Base-by-base conservation (phyloP, 2,329 filamentous ascomycete genomes). In the Botryosphaeria dothidea region DNA sequence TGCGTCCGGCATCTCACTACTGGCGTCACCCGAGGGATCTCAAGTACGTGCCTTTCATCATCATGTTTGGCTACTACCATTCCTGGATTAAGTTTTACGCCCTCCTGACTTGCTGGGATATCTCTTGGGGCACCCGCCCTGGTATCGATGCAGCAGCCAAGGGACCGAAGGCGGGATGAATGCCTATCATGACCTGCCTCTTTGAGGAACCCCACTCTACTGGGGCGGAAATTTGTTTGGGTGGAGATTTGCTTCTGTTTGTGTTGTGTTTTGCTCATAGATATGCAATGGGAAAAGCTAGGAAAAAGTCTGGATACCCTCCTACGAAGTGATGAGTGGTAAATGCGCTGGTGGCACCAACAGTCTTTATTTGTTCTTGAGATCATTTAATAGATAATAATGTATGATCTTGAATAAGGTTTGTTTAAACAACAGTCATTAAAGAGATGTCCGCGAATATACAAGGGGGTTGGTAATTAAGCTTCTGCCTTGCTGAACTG, bases 1-100 rank as follows among this genome's bases (percentile, higher is more conserved):
- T 87, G 68, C 89, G 89, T 78, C 74, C 86, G 15, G 72, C 83
- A 0, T 80, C 83, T 0, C 83, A 88, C 70, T 84, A 87, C 67
- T 62, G 69, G 3, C 79, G 78, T 0, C 67, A 88, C 67, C 86
- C 86, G 0, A 65, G 70, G 1, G 87, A 90, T 70, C 66, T 86
- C 2, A 57, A 76, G 0, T 81, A 84, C 64, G 74, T 89, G 1
- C 81, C 83, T 0, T 75, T 71, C 0, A 83, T 84, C 49, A 70
- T 88, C 15, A 9, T 79, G 0, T 90, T 89, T 70, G 83, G 79
- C 0, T 90, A 88, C 68, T 73, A 78, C 41, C 87, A 90, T 71
- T 82, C 82, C 27, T 70, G 86, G 1, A 79, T 89, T 68, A 89
- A 88, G 75, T 29, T 88, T 0, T 85, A 81, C 69, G 85, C 85